Evolutionary conservation across 2,329 filamentous ascomycete species (phyloP), one percentile per base, ranked within the genome.

Genomic region (Epichloe uncinata): DNA sequence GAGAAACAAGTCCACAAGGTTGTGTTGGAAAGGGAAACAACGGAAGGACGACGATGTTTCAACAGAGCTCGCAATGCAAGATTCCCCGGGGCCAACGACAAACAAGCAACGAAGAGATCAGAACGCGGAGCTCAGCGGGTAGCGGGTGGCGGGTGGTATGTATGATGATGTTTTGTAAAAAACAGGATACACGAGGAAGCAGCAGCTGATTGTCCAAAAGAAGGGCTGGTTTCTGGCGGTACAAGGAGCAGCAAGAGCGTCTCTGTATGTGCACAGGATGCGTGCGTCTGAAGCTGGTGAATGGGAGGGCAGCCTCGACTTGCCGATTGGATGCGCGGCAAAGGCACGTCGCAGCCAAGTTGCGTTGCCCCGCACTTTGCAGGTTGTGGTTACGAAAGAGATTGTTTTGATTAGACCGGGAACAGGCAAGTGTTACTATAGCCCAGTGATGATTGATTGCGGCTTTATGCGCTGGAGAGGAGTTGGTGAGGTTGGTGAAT

Each of bases 261-360:
- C 26, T 45, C 35, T 42, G 16, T 22, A 33, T 36, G 26, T 26
- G 44, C 7, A 16, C 26, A 33, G 20, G 15, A 26, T 36, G 43
- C 18, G 48, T 46, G n/a, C n/a, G n/a, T n/a, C 45, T 30, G 49
- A 40, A 51, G 50, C 45, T 50, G 48, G 49, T 37, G 49, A 50
- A 50, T 55, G 56, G 61, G 62, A 60, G 62, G 61, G 62, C 54
- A 62, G 59, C 50, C 49, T 54, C 52, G 56, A 56, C 46, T 53
- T 54, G 26, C 42, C 59, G 58, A 65, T 65, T 62, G 61, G 59
- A 57, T 52, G 55, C 47, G 47, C 40, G 38, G 13, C 34, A 43
- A 22, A 48, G 53, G 50, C 36, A 50, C 51, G 55, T 54, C 46
- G 52, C 55, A 55, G 53, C 49, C 37, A 52, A 40, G 49, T 50